These are phyloP conservation scores for Penicillium sp. DNA, from an alignment of 2,329 filamentous ascomycete species.

Conservation along the genomic window DNA sequence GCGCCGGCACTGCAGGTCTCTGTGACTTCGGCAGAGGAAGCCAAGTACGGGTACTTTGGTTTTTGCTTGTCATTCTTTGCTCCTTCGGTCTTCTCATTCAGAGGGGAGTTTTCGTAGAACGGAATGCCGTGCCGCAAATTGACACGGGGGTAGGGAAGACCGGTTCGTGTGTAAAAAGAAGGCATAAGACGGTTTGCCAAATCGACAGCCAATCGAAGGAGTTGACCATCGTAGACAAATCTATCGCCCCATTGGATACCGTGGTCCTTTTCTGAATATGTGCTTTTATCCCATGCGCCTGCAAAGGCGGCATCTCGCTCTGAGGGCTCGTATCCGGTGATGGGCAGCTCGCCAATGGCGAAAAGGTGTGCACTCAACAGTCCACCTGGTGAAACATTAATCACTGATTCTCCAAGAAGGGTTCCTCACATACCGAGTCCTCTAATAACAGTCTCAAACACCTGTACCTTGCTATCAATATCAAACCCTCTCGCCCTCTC, in stretches of 20 bases:
- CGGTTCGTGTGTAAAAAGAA: slow-evolving; percentile 85
- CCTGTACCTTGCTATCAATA: slow-evolving; percentile 94
- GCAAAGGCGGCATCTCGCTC: slow-evolving; percentile 37
- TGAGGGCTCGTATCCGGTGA: slow-evolving; percentile 65
- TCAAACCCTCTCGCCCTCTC: slow-evolving; percentile 77
- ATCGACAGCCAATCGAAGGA: slow-evolving; percentile 83
- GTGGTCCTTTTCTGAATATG: slow-evolving; percentile 17
- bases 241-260: slow-evolving; percentile 68
- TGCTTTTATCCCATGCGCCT: slow-evolving; percentile 39
- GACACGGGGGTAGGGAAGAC: slow-evolving; percentile 89
- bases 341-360: slow-evolving; percentile 83
- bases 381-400: slow-evolving; percentile 54
- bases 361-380: slow-evolving; percentile 91
- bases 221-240: slow-evolving; percentile 80
- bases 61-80: slow-evolving; percentile 6
- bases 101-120: slow-evolving; percentile 81
- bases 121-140: slow-evolving; percentile 88
- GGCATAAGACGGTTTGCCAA: slow-evolving; percentile 78
- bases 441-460: slow-evolving; percentile 96
- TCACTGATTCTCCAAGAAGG: not conserved
- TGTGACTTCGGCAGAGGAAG: slow-evolving; percentile 63
- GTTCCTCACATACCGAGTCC: slow-evolving; percentile 50
- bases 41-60: slow-evolving; percentile 12
- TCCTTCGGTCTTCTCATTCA: slow-evolving; percentile 55
- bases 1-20: slow-evolving; percentile 96